These are phyloP conservation scores for Cocos nucifera DNA, from an alignment of 176 grass and related monocot species.

Conservation along the genomic window DNA sequence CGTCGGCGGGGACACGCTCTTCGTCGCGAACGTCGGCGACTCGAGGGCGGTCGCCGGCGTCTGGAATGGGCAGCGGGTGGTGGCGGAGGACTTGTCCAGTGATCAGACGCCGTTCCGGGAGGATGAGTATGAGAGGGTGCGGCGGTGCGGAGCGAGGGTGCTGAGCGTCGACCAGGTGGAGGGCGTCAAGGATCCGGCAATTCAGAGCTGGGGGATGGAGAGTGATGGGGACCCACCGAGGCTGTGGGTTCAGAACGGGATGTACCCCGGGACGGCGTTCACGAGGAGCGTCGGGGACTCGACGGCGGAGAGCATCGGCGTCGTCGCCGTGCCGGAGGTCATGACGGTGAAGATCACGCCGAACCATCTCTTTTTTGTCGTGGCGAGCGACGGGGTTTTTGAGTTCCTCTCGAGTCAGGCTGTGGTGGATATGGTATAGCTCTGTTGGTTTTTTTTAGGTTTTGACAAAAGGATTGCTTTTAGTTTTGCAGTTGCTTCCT, in stretches of 20 bases:
- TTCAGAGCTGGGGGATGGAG: slow-evolving; percentile 42
- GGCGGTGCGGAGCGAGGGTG: slow-evolving; percentile 65
- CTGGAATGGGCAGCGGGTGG: slow-evolving; percentile 32
- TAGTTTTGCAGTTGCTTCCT: too few relatives aligned
- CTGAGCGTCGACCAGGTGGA: slow-evolving; percentile 80
- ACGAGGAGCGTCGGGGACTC: slow-evolving; percentile 85
- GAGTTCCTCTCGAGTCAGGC: slow-evolving; percentile 91
- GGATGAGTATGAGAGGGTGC: slow-evolving; percentile 85
- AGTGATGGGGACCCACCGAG: slow-evolving; percentile 83
- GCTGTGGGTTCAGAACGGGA: slow-evolving; percentile 78
- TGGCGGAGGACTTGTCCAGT: slow-evolving; percentile 75
- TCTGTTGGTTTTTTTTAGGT: too few relatives aligned
- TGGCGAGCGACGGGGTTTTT: slow-evolving; percentile 89
- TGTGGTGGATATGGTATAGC: slow-evolving; percentile 75
- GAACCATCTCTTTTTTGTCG: slow-evolving; percentile 68
- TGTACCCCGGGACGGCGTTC: slow-evolving; percentile 91
- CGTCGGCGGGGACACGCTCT: slow-evolving; percentile 38
- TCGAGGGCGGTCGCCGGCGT: slow-evolving; percentile 75
- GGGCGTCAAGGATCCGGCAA: slow-evolving; percentile 28
- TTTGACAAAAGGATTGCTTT: too few relatives aligned
- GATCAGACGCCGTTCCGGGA: slow-evolving; percentile 95
- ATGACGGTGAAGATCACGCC: slow-evolving; percentile 55
- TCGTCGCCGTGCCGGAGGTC: slow-evolving; percentile 74
- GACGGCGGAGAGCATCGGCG: slow-evolving; percentile 65
- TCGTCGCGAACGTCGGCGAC: slow-evolving; percentile 89